Evolutionary conservation across 805 yeast genomes (phyloP).

Genomic region (Schizosaccharomyces cryophilus): DNA sequence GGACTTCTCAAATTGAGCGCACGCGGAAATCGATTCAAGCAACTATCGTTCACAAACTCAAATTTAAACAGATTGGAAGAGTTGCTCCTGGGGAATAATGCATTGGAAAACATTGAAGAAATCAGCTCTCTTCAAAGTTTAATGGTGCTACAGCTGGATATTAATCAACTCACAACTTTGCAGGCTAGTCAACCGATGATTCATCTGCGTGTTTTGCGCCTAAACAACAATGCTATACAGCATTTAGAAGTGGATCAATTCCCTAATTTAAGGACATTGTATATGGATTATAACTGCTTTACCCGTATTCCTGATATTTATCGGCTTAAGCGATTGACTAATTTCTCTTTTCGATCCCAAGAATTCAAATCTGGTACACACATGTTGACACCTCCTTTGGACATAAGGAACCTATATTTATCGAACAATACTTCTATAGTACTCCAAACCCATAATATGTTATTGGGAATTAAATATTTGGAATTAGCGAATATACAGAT

Average conservation of each 20-base stretch:
- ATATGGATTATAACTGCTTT: constrained; percentile 12
- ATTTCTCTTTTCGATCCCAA: constrained; percentile 15
- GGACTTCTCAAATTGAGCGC: constrained; percentile 12
- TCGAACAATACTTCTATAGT: constrained; percentile 15
- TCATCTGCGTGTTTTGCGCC: constrained; percentile 17
- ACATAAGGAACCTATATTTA: constrained; percentile 17
- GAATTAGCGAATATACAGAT: constrained; percentile 13
- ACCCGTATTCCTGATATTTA: constrained; percentile 13
- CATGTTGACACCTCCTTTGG: constrained; percentile 8
- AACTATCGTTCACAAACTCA: constrained; percentile 8
- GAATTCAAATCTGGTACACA: not conserved
- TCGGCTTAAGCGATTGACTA: constrained; percentile 18
- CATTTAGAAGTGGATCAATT: constrained; percentile 6
- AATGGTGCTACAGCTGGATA: constrained; percentile 17
- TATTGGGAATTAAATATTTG: constrained; percentile 13
- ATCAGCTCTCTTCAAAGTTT: constrained; percentile 13
- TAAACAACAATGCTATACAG: constrained; percentile 17
- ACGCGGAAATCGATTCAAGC: constrained; percentile 9
- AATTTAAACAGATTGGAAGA: constrained; percentile 10
- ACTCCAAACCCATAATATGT: constrained; percentile 10
- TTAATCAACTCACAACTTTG: constrained; percentile 8
- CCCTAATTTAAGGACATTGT: constrained; percentile 9
- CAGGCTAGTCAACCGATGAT: constrained; percentile 12
- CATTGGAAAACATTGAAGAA: constrained; percentile 10
- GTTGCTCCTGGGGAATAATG: constrained; percentile 10